These are phyloP conservation scores for Lactarius indigo DNA, from an alignment of 768 basidiomycete species.

Conservation along the genomic window DNA sequence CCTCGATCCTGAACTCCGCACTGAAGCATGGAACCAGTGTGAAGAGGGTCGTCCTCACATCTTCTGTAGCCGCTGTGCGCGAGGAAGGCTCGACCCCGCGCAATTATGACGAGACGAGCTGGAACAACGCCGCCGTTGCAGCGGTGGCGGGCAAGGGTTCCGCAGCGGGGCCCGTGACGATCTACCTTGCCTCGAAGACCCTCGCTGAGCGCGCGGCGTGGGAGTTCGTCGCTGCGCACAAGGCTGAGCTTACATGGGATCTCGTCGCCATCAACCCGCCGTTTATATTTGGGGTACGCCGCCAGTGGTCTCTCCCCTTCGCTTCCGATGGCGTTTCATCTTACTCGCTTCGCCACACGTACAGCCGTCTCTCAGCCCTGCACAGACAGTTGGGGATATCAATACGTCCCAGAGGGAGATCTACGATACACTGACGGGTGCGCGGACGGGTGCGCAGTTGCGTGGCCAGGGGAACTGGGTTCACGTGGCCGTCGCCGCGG, in stretches of 20 bases:
- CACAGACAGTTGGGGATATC: conserved; percentile 11
- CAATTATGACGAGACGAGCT: conserved; percentile 33
- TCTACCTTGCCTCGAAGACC: conserved; percentile 58
- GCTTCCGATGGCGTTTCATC: background rate
- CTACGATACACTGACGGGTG: conserved; percentile 15
- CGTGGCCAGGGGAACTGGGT: conserved; percentile 7
- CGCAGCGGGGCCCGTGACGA: conserved; percentile 36
- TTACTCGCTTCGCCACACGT: background rate
- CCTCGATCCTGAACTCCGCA: conserved; percentile 56
- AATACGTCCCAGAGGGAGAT: conserved; percentile 19
- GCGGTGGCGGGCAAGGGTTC: conserved; percentile 48
- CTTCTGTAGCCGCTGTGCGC: conserved; percentile 48
- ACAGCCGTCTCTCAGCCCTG: conserved; percentile 32
- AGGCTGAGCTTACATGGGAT: conserved; percentile 46
- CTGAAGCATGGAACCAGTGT: conserved; percentile 51
- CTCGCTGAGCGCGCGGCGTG: conserved; percentile 60
- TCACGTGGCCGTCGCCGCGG: conserved; percentile 1
- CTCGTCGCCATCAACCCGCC: conserved; percentile 54
- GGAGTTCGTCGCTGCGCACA: conserved; percentile 45
- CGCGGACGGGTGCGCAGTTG: conserved; percentile 1
- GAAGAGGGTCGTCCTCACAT: conserved; percentile 61
- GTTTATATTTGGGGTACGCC: conserved; percentile 27
- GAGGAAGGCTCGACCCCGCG: conserved; percentile 28
- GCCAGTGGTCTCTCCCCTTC: background rate
- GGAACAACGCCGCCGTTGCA: conserved; percentile 52